Percentiles rank a stretch among this genome's conserved stretches.
phyloP scores from a whole-genome alignment of 805 yeast species.

The Candida golubevii region DNA sequence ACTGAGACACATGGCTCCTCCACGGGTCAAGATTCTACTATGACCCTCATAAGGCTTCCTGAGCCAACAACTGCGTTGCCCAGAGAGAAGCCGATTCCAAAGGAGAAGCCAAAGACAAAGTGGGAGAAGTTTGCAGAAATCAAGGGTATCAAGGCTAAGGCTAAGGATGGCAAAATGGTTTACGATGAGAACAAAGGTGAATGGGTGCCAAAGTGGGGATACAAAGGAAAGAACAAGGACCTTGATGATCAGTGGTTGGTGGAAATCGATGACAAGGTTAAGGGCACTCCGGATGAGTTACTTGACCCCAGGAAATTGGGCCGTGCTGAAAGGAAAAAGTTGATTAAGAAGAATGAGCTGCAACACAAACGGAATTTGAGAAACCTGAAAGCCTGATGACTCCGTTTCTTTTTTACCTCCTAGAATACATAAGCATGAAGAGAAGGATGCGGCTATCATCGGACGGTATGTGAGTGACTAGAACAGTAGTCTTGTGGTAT shows the following conservation, averaged over 20 bases:
- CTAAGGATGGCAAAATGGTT: conserved; percentile 82
- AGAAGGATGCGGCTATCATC: no score
- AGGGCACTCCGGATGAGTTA: conserved; percentile 50
- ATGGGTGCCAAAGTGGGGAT: conserved; percentile 99
- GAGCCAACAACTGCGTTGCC: conserved; percentile 79
- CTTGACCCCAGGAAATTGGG: conserved; percentile 82
- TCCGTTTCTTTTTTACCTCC: no score
- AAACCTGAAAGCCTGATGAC: conserved; percentile 19
- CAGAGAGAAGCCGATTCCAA: conserved; percentile 93
- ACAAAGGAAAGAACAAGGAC: conserved; percentile 85
- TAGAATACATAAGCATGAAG: no score
- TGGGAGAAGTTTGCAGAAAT: conserved; percentile 97
- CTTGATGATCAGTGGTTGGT: conserved; percentile 92
- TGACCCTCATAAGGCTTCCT: conserved; percentile 83
- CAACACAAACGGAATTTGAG: conserved; percentile 81
- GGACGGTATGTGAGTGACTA: no score
- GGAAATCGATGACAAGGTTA: conserved; percentile 77
- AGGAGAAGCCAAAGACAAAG: conserved; percentile 85
- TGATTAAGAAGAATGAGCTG: conserved; percentile 76
- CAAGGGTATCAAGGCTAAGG: conserved; percentile 91
- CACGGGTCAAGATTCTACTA: conserved; percentile 63
- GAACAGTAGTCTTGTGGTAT: no score
- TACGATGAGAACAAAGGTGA: conserved; percentile 86
- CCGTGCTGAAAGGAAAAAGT: conserved; percentile 78
- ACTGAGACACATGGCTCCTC: conserved; percentile 62